Base-by-base conservation (phyloP, 306 rosid species). In the Cyamopsis tetragonoloba region DNA sequence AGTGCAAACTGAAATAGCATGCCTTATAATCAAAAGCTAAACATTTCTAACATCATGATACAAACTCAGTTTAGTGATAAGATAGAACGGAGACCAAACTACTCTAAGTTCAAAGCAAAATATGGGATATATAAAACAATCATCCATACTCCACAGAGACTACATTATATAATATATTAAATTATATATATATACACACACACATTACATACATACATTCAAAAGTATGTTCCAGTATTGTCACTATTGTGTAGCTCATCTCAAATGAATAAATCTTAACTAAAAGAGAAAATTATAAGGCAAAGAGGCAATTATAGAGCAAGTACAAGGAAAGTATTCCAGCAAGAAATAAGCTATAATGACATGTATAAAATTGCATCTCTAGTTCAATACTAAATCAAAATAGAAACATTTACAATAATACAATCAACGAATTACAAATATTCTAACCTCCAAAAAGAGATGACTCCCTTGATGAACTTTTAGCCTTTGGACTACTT, bases 401-500 rank as follows among this genome's bases (percentile, higher is more conserved):
- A 47, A 51, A 44, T n/a, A 48, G 24, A 37, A 65, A 56, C 14
- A 37, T 19, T 39, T 27, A 34, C n/a, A 38, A 30, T 51, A n/a
- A n/a, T n/a, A n/a, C n/a, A n/a, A n/a, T 55, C 58, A 6, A 67
- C n/a, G 56, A 63, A 56, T 28, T 50, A 34, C 67, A 77, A 49
- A 74, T 46, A 54, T 60, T 70, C 95, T 79, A 58, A 95, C 99
- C 99, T 91, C 96, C 97, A 76, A 88, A 85, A 55, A 86, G 91
- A 77, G 99, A 87, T 6, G 3, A 61, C 75, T 95, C 99, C 82
- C 95, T 82, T 32, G 91, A 79, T 39, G 91, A 85, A 82, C 83
- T 95, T 79, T 85, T 95, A 41, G 96, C 95, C 86, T 85, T 95
- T 26, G 96, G 99, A 87, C 96, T 95, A 82, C 80, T 87, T 83